Conservation (phyloP, 257 asterid genomes). For the Forsythia viridissima region DNA sequence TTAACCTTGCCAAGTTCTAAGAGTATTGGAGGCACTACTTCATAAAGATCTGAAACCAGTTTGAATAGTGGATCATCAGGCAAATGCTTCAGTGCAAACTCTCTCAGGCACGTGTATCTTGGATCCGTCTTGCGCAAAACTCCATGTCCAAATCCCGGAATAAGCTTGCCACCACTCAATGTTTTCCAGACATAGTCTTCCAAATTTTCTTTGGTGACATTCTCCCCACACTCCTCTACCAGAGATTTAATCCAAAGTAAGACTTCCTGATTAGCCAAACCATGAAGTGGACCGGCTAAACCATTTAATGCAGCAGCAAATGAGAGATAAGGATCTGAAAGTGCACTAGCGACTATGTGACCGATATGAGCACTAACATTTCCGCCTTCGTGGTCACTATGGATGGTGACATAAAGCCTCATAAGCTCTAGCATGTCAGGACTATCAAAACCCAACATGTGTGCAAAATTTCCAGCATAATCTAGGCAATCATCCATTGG, state of each 20-base stretch:
- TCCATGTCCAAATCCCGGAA: conserved; percentile 61
- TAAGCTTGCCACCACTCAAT: conserved; percentile 77
- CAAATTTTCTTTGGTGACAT: conserved; percentile 75
- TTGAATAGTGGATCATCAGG: conserved; percentile 57
- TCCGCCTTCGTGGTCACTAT: conserved; percentile 99
- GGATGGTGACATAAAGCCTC: conserved; percentile 95
- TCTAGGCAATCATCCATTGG: conserved; percentile 85
- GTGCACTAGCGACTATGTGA: conserved; percentile 95
- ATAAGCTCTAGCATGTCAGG: conserved; percentile 92
- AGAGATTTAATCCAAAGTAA: conserved; percentile 89
- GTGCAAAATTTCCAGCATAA: conserved; percentile 90
- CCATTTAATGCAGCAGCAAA: conserved; percentile 99
- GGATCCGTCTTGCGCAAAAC: conserved; percentile 59
- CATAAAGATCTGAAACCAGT: conserved; percentile 54
- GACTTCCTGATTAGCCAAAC: conserved; percentile 98
- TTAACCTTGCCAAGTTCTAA: conserved; percentile 60
- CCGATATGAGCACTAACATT: conserved; percentile 99
- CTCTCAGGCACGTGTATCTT: conserved; percentile 57
- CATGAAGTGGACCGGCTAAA: conserved; percentile 98
- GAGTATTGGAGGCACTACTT: conserved; percentile 53
- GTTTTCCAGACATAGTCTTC: conserved; percentile 90
- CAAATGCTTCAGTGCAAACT: conserved; percentile 54
- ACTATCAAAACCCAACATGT: conserved; percentile 88
- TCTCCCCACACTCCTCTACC: conserved; percentile 91
- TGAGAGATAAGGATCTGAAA: conserved; percentile 98